Evolutionary conservation across 179 eudicot species (phyloP).

Genomic region (Corrigiola litoralis): DNA sequence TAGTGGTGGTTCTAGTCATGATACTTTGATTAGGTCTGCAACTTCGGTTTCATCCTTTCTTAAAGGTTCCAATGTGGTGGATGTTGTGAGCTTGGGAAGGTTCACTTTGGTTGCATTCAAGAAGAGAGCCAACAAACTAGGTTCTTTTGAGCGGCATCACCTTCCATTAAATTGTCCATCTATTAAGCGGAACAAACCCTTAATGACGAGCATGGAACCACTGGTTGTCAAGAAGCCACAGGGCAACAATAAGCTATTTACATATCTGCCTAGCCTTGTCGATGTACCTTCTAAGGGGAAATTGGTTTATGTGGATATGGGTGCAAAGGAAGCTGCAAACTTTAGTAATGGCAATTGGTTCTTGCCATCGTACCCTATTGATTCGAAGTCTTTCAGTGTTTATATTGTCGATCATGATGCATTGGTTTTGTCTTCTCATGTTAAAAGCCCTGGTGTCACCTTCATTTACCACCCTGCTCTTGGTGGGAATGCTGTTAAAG

Average conservation of each 20-base stretch:
- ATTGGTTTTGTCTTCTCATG: constrained; percentile 58
- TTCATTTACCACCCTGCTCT: constrained; percentile 72
- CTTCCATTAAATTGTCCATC: constrained; percentile 66
- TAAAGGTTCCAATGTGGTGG: constrained; percentile 49
- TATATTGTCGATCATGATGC: constrained; percentile 65
- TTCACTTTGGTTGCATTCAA: constrained; percentile 52
- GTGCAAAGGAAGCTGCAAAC: constrained; percentile 52
- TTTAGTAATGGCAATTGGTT: constrained; percentile 42
- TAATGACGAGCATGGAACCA: constrained; percentile 51
- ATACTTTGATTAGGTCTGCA: constrained; percentile 54
- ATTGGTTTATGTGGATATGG: constrained; percentile 65
- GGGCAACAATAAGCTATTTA: constrained; percentile 14
- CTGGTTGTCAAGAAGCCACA: constrained; percentile 19
- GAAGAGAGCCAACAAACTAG: constrained; percentile 35
- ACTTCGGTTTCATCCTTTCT: constrained; percentile 55
- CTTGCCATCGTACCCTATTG: constrained; percentile 44
- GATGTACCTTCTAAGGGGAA: constrained; percentile 49
- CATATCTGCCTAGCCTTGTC: constrained; percentile 46
- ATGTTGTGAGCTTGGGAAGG: constrained; percentile 39
- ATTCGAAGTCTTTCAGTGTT: constrained; percentile 42
- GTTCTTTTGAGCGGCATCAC: constrained; percentile 37
- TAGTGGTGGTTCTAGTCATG: constrained; percentile 28
- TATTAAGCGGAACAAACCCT: constrained; percentile 41
- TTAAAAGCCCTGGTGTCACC: constrained; percentile 66
- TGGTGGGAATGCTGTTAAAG: constrained; percentile 32